Conservation (phyloP, 306 rosid species). For the Quercus gilva region DNA sequence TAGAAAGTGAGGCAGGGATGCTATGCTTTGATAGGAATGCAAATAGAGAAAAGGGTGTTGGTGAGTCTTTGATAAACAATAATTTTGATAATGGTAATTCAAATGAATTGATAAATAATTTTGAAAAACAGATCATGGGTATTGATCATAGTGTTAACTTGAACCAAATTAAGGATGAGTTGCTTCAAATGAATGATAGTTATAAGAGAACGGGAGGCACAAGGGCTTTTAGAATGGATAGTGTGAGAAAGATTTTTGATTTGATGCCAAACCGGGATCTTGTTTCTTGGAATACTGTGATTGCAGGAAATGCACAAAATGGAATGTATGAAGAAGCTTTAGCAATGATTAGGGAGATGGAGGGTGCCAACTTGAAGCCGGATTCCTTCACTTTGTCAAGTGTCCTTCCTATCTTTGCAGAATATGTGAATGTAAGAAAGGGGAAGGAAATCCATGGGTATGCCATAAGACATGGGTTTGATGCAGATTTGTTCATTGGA, state of each 20-base stretch:
- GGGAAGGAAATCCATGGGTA: constrained; percentile 87
- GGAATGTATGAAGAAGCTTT: constrained; percentile 61
- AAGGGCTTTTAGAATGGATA: constrained; percentile 8
- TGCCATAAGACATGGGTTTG: constrained; percentile 63
- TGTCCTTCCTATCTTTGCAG: constrained; percentile 75
- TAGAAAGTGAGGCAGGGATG: not conserved
- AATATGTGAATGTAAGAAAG: constrained; percentile 49
- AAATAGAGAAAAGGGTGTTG: constrained; percentile 4
- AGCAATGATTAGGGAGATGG: constrained; percentile 60
- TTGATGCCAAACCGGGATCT: constrained; percentile 61
- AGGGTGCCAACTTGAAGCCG: constrained; percentile 46
- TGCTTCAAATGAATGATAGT: not conserved
- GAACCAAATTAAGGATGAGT: not conserved
- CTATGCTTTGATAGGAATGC: not conserved
- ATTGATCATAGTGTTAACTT: not conserved
- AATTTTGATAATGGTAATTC: constrained; percentile 5
- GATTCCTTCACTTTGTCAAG: constrained; percentile 81
- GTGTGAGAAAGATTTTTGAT: constrained; percentile 66
- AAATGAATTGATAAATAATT: not conserved
- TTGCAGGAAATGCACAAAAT: constrained; percentile 64
- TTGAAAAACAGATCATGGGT: not conserved
- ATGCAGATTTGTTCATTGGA: constrained; percentile 63
- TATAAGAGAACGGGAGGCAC: not conserved
- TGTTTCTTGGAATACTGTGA: constrained; percentile 90
- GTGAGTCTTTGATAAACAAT: not conserved